Evolutionary conservation across 176 grass and related monocot genomes (phyloP), one percentile per base, ranked within the genome.

Genomic region (Oryza brachyantha): DNA sequence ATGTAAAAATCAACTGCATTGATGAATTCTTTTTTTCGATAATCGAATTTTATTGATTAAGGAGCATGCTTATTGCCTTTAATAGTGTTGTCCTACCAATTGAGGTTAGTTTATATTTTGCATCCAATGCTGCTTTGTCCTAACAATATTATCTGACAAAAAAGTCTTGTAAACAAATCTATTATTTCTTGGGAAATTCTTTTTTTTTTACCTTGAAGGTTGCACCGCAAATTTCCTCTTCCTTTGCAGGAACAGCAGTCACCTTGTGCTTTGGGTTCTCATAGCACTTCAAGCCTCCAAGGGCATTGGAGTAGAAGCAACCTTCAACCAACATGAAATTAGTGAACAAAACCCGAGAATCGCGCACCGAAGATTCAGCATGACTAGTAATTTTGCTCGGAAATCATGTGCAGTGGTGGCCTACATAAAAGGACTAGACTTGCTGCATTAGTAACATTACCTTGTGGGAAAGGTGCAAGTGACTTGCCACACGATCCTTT

Each of bases 231-330:
- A 99, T 94, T 71, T 99, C 96, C 57, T 95, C 96, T 26, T 99
- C 96, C 2, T 89, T 60, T 13, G 88, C 90, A 2, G 93, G 81
- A 64, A 95, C 79, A 58, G 96, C 96, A 60, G 93, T 83, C 6
- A 99, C 88, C 88, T 91, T 99, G 84, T 99, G 57, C 88, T 99
- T 95, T 0, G 96, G 96, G 76, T 95, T 95, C 90, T 99, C 92
- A 11, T 91, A 99, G 83, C 90, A 87, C 85, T 95, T 95, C 29
- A 99, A 58, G 3, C 92, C 96, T 22, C 96, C 96, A 8, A 93
- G 75, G 5, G 84, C 68, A 28, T 99, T 95, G 2, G 92, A 99
- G 65, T 95, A 99, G 88, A 92, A 99, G 67, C 96, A 99, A 10
- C 96, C 93, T 97, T 72, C 36, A 81, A 1, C 0, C 39, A 38